A percentile compares a stretch with the other conserved stretches of the same genome.
These are phyloP conservation scores for Vigna nakashimae DNA, from an alignment of 306 rosid genomes.

Conservation along the genomic window DNA sequence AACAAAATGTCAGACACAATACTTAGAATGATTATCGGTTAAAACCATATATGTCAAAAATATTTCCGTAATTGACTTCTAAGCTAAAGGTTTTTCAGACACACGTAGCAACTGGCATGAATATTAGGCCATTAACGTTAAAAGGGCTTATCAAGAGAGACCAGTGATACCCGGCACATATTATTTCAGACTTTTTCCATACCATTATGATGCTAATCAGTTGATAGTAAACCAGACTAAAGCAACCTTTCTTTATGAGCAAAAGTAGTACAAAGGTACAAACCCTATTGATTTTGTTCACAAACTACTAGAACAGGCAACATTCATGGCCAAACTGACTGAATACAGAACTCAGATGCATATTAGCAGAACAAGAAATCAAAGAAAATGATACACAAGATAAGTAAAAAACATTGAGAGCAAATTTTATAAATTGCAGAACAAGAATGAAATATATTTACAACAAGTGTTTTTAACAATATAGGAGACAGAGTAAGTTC, in stretches of 20 bases:
- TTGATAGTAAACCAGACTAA: conserved; percentile 3
- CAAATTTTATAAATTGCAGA: not conserved
- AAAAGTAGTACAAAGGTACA: conserved; percentile 1
- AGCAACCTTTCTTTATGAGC: not conserved
- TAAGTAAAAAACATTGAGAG: not conserved
- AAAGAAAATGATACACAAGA: not conserved
- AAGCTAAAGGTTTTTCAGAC: not conserved
- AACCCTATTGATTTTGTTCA: not conserved
- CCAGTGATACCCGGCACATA: not conserved
- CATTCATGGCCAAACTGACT: conserved; percentile 8
- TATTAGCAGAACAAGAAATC: conserved; percentile 13
- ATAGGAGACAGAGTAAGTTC: conserved; percentile 12
- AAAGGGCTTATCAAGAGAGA: not conserved
- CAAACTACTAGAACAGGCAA: conserved; percentile 10
- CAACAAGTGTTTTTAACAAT: not conserved
- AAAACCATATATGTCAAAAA: not conserved
- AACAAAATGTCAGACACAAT: not conserved
- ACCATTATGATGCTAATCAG: not conserved
- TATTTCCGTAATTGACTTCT: not conserved
- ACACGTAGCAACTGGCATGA: not conserved
- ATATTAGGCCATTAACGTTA: not conserved
- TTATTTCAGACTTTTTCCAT: conserved; percentile 3
- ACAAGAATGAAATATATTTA: not conserved
- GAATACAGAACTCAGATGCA: not conserved
- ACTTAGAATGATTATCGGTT: not conserved